These are phyloP conservation scores for Hyaloscypha finlandica DNA, from an alignment of 495 filamentous ascomycete genomes.

Conservation along the genomic window DNA sequence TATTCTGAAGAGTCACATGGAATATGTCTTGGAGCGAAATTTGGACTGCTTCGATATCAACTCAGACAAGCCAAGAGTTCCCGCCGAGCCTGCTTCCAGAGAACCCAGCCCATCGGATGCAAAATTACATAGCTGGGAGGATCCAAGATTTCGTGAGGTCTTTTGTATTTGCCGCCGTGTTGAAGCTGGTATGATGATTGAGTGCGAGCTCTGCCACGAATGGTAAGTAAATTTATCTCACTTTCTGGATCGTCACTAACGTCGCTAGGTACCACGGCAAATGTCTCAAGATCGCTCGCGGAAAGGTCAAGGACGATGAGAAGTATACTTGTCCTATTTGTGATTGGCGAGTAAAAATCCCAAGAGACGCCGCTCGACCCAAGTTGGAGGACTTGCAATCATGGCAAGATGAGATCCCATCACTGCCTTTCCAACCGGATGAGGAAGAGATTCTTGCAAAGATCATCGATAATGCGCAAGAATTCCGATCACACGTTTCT, in stretches of 20 bases:
- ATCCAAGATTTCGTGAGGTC: constrained; percentile 67
- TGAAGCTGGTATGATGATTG: constrained; percentile 99
- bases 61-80: constrained; percentile 80
- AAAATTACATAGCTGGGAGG: constrained; percentile 47
- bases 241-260: constrained; percentile 20
- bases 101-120: constrained; percentile 75
- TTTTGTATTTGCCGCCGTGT: constrained; percentile 95
- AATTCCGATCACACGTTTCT: constrained; percentile 82
- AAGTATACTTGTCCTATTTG: constrained; percentile 99
- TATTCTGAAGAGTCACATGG: constrained; percentile 92
- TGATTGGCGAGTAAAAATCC: constrained; percentile 96
- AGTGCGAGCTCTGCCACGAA: constrained; percentile 96
- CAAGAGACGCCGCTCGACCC: constrained; percentile 93
- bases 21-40: constrained; percentile 87
- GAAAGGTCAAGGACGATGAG: constrained; percentile 97
- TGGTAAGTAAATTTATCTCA: constrained; percentile 56
- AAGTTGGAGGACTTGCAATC: constrained; percentile 89
- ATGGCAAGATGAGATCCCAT: constrained; percentile 84
- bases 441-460: constrained; percentile 83
- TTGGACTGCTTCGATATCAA: constrained; percentile 86
- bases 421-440: constrained; percentile 91
- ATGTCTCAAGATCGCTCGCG: constrained; percentile 95
- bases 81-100: constrained; percentile 88
- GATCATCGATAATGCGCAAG: constrained; percentile 80
- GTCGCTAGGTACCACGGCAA: constrained; percentile 89